Evolutionary conservation across 2,329 filamentous ascomycete species (phyloP).

Genomic region (Pseudocercospora fijiensis): DNA sequence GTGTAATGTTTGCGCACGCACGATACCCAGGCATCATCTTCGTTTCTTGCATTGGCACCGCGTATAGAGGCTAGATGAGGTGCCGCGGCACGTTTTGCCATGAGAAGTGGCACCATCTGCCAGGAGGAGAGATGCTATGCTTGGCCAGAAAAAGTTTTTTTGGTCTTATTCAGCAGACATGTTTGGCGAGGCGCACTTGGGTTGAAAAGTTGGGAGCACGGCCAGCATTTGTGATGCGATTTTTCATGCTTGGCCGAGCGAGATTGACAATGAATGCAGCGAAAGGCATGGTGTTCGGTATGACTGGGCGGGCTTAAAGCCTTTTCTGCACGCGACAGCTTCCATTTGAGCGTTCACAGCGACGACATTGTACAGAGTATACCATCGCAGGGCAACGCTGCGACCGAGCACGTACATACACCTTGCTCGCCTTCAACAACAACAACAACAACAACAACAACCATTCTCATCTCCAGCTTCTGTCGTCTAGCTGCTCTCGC

Average conservation of each 20-base stretch:
- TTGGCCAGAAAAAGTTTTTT: conserved; percentile 22
- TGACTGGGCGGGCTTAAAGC: conserved; percentile 14
- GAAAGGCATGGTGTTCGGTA: background rate
- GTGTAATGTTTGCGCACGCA: conserved; percentile 24
- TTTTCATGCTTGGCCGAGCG: conserved; percentile 5
- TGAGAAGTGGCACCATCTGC: conserved; percentile 26
- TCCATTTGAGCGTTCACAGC: conserved; percentile 22
- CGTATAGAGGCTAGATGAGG: conserved; percentile 35
- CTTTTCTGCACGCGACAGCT: conserved; percentile 14
- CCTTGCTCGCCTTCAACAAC: conserved; percentile 8
- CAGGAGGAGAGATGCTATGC: conserved; percentile 19
- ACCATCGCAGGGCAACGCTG: conserved; percentile 15
- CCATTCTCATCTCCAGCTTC: background rate
- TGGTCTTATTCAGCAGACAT: conserved; percentile 19
- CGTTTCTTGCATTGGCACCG: conserved; percentile 32
- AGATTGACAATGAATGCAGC: conserved; percentile 7
- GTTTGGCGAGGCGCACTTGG: conserved; percentile 18
- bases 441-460: background rate
- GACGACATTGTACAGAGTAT: conserved; percentile 24
- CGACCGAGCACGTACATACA: conserved; percentile 12
- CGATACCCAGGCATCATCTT: conserved; percentile 36
- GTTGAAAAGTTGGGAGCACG: conserved; percentile 20
- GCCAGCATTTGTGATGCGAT: conserved; percentile 13
- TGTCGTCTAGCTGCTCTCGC: conserved; percentile 3
- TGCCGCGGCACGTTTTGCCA: conserved; percentile 18